Conservation (phyloP, 768 basidiomycete genomes). For the Phaeolepiota aurea region DNA sequence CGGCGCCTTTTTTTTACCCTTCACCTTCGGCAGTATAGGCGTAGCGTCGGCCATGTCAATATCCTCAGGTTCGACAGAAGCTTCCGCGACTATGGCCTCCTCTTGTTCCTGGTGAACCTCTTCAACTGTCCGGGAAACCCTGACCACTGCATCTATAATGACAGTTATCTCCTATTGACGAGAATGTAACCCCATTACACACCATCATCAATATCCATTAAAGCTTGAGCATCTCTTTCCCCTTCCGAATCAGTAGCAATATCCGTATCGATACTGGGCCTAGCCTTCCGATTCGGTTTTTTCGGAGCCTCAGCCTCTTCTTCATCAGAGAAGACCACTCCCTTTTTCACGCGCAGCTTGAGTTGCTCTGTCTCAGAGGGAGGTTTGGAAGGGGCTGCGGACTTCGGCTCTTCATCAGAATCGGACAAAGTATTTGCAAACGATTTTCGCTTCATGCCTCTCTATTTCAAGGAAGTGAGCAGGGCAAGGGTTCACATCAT, state of each 20-base stretch:
- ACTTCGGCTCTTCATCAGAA: slow-evolving; percentile 12
- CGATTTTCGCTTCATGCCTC: slow-evolving; percentile 39
- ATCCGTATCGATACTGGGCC: slow-evolving; percentile 16
- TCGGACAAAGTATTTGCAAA: slow-evolving; percentile 16
- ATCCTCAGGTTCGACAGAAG: slow-evolving; percentile 20
- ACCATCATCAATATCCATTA: slow-evolving; percentile 82
- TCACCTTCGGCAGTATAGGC: slow-evolving; percentile 21
- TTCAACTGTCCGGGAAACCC: slow-evolving; percentile 14
- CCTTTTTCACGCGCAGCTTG: slow-evolving; percentile 34
- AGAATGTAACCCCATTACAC: too few relatives aligned
- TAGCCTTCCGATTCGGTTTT: slow-evolving; percentile 23
- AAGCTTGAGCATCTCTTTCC: slow-evolving; percentile 41
- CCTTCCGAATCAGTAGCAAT: slow-evolving; percentile 26
- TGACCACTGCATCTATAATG: slow-evolving; percentile 22
- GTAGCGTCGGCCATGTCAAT: slow-evolving; percentile 29
- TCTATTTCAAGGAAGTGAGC: slow-evolving; percentile 13
- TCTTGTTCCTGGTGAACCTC: slow-evolving; percentile 16
- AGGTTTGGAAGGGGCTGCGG: slow-evolving; percentile 7
- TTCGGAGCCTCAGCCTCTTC: slow-evolving; percentile 40
- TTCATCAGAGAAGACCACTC: slow-evolving; percentile 51
- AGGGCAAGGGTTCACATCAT: not conserved
- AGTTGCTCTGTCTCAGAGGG: slow-evolving; percentile 8
- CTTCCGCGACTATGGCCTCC: slow-evolving; percentile 10
- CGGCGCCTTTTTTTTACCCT: slow-evolving; percentile 29
- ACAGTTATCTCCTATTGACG: not conserved